Evolutionary conservation across 2,329 filamentous ascomycete species (phyloP), one percentile per base, ranked within the genome.

Genomic region (Trichoderma sp.): DNA sequence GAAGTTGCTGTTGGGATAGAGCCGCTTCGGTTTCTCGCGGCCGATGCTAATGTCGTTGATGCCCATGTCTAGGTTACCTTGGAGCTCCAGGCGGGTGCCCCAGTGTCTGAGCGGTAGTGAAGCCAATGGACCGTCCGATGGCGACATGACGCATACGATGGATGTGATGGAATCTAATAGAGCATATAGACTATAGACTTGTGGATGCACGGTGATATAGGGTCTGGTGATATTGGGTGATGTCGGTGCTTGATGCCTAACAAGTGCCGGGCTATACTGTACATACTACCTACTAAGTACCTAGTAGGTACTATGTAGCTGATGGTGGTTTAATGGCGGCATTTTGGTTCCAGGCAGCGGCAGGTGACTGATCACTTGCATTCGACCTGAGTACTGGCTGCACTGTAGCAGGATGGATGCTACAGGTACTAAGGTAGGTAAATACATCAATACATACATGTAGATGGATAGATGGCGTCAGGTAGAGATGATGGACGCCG

Each of bases 21-120:
- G n/a, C 13, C 3, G 8, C 13, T 54, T 19, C 3, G 8, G 19
- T 54, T 19, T 25, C n/a, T 34, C 29, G 9, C 52, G 13, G 35
- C 25, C 10, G 7, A n/a, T 37, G 42, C 50, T 27, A n/a, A 58
- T 27, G n/a, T 10, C 35, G n/a, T 39, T 52, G 35, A 25, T 34
- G 2, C n/a, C 2, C 29, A 42, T 19, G n/a, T n/a, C n/a, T n/a
- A 75, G 73, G 73, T 75, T 22, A 75, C 73, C 2, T 66, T 75
- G 22, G 73, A 75, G 60, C 63, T 75, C 32, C 71, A 73, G 66
- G 72, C 74, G 1, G 73, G 72, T 1, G 70, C 68, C 56, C 70
- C 73, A 52, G 65, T 68, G 60, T 68, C 39, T 68, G 68, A 71
- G 63, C 12, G 66, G 42, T 60, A 60, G 37, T 61, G 42, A 52